Evolutionary conservation across 2,329 filamentous ascomycete genomes (phyloP), one percentile per base, ranked within the genome.

Genomic region (Aaosphaeria arxii): DNA sequence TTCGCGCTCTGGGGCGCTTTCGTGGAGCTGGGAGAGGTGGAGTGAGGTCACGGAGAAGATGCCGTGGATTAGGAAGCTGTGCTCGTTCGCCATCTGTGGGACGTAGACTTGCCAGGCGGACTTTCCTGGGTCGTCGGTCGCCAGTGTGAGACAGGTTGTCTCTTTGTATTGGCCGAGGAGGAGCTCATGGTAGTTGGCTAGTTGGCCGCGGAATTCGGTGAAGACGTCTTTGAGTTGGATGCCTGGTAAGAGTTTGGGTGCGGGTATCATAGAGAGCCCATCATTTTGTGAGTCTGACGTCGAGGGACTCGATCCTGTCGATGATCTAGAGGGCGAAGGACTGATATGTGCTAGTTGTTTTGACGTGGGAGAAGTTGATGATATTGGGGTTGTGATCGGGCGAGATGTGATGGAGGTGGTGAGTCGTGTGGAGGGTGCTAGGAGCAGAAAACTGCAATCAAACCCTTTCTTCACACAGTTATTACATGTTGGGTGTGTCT

Each of bases 21-120:
- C 57, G 44, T 74, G 66, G 4, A 74, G 52, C 30, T 71, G 69
- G 9, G 69, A 71, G 7, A 77, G 57, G 48, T 78, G 76, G 29
- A 78, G 62, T 2, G 74, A 74, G 9, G 75, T 69, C 11, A 77
- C 58, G 2, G 75, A 72, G 0, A 77, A 59, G 5, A 78, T 66
- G 39, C 71, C 71, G 50, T 77, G 72, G 6, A 77, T 57, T 6
- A 78, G 61, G 42, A 73, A 78, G 3, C 71, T 62, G 49, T 75
- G 70, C 1, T 66, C 62, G 7, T 71, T 66, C 6, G 74, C 76
- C 41, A 75, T 50, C 40, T 69, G 64, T 9, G 64, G 66, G 6
- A 74, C 50, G 43, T 51, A 53, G 7, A 54, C 45, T 13, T 63
- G 61, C 66, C 66, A 70, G 7, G 63, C 65, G 42, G 55, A 52